These are phyloP conservation scores for Phoenix dactylifera DNA, from an alignment of 176 grass and related monocot genomes.

Conservation along the genomic window DNA sequence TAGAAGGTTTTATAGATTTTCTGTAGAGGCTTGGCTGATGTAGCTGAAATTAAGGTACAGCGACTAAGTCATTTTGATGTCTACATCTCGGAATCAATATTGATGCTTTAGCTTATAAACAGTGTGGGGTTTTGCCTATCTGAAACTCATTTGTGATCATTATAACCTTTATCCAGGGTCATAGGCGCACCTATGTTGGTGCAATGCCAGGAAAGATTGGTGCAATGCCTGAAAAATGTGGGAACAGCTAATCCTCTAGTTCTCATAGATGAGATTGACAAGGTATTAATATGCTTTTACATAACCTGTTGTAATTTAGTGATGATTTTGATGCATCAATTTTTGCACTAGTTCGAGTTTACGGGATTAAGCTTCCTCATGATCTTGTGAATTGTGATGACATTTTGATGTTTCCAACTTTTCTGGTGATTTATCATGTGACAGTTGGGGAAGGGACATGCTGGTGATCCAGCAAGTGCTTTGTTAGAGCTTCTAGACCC, in stretches of 20 bases:
- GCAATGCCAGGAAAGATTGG: conserved; percentile 99
- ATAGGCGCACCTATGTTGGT: conserved; percentile 92
- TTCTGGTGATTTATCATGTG: conserved; percentile 12
- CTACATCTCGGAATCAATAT: too few relatives aligned
- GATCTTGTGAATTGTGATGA: too few relatives aligned
- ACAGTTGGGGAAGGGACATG: conserved; percentile 92
- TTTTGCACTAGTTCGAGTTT: too few relatives aligned
- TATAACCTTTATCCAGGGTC: conserved; percentile 42
- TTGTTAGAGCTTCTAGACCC: conserved; percentile 94
- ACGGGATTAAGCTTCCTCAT: too few relatives aligned
- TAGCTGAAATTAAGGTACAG: conserved; percentile 94
- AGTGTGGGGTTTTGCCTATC: too few relatives aligned
- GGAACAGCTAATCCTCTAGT: conserved; percentile 95
- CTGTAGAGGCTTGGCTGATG: conserved; percentile 98
- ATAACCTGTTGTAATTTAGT: too few relatives aligned
- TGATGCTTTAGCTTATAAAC: too few relatives aligned
- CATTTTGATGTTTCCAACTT: too few relatives aligned
- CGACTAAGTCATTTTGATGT: too few relatives aligned
- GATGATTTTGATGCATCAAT: too few relatives aligned
- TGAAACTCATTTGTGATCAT: too few relatives aligned
- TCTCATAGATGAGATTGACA: conserved; percentile 98
- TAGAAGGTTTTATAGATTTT: conserved; percentile 92
- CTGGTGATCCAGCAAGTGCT: conserved; percentile 97
- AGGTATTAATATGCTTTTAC: conserved; percentile 37
- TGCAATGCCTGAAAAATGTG: conserved; percentile 92